Base-by-base conservation (phyloP, 192 early-diverging fungal species). In the Pilaira anomala region DNA sequence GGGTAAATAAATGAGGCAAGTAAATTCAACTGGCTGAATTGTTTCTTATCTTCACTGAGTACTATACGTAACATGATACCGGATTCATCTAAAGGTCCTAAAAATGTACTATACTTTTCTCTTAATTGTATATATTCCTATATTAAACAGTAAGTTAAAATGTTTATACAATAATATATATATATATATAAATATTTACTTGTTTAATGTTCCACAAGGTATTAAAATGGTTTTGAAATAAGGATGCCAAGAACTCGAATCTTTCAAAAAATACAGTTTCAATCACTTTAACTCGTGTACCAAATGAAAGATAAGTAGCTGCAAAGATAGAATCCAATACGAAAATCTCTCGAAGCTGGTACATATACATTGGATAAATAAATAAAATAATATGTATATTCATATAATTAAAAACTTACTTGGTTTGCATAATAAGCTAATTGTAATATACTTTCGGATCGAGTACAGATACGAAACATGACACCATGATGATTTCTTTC, bases 371-470 rank as follows among this genome's bases (percentile, higher is more conserved):
- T n/a, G n/a, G n/a, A n/a, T n/a, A n/a, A n/a, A 36, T 36, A 13
- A 54, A 9, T 36, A 36, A 36, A 36, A 36, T 9, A 36, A 36
- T 9, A 36, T 33, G 33, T 36, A 9, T 21, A 9, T 50, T 49
- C 9, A 40, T 28, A 4, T 5, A 4, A 36, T 9, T 36, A 36
- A 3, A n/a, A 9, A 36, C 4, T 62, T 51, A 62, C 62, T 30
- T 63, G 62, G 19, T 63, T 63, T 14, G 62, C 29, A 25, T 63
- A 40, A 63, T 63, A 63, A 24, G 62, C 62, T 40, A 63, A 6
- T 49, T 63, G 62, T 4, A 63, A 44, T 18, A 63, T 26, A 52
- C 48, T 51, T 18, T 63, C 62, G 3, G 48, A 48, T 2, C 62
- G 29, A 18, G 26, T 63, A 22, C 30, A 52, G n/a, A 63, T 50